Percentiles rank a stretch among this genome's conserved stretches.
These are phyloP conservation scores for Ceraceosorus guamensis DNA, from an alignment of 1,284 basidiomycete species.

Conservation along the genomic window DNA sequence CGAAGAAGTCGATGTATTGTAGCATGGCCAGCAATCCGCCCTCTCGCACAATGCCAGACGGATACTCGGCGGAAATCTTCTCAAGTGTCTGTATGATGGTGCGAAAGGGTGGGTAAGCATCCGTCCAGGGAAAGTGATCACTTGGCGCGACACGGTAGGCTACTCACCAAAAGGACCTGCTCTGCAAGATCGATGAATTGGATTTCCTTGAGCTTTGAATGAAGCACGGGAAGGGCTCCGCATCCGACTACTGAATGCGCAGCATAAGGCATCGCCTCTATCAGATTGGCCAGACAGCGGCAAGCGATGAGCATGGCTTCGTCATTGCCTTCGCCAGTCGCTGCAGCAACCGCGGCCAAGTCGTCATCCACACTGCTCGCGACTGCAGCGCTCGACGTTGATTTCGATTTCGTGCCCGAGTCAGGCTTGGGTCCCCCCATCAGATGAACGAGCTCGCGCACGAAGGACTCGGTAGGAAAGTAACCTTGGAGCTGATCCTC, in stretches of 20 bases:
- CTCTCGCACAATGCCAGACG: conserved; percentile 41
- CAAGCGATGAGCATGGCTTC: conserved; percentile 45
- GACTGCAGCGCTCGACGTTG: conserved; percentile 10
- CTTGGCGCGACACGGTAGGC: neutral
- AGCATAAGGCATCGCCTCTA: conserved; percentile 47
- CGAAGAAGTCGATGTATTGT: conserved; percentile 48
- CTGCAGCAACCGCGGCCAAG: conserved; percentile 23
- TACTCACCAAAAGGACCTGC: conserved; percentile 39
- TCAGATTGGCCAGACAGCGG: conserved; percentile 47
- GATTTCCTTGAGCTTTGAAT: conserved; percentile 44
- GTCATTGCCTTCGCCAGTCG: conserved; percentile 32
- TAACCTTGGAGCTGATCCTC: conserved; percentile 93
- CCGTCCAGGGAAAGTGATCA: neutral
- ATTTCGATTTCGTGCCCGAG: conserved; percentile 11
- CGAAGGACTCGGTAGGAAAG: conserved; percentile 85
- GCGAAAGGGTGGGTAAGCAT: neutral
- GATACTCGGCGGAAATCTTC: conserved; percentile 41
- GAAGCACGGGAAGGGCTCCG: conserved; percentile 41
- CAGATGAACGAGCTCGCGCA: conserved; percentile 84
- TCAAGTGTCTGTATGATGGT: conserved; percentile 29
- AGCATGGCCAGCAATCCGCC: conserved; percentile 43
- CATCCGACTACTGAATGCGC: conserved; percentile 35
- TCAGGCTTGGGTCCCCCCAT: conserved; percentile 62
- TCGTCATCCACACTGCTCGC: conserved; percentile 17
- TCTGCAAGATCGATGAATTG: conserved; percentile 48